phyloP scores from a whole-genome alignment of 2,329 filamentous ascomycete genomes.

The Fonsecaea nubica region DNA sequence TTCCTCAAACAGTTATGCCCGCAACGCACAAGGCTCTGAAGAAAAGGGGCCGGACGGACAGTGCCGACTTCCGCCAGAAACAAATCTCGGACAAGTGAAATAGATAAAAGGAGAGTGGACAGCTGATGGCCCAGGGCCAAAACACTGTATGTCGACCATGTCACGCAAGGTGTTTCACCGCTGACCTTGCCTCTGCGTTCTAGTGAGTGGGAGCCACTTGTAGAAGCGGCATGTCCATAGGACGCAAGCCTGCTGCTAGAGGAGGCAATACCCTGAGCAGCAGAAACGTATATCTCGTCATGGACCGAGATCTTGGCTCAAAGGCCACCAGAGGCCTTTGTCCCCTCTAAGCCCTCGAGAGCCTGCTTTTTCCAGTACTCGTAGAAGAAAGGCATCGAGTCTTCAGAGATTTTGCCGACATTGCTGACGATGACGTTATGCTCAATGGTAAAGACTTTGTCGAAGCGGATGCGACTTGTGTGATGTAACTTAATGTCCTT shows the following conservation, averaged over 20 bases:
- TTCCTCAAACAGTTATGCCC: constrained; percentile 15
- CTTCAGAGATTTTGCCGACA: constrained; percentile 45
- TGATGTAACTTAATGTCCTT: constrained; percentile 41
- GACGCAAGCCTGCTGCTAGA: constrained; percentile 1
- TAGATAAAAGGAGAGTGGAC: neutral
- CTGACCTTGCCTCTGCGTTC: neutral
- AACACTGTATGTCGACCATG: neutral
- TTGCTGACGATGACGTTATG: constrained; percentile 53
- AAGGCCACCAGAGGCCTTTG: neutral
- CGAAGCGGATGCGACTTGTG: constrained; percentile 51
- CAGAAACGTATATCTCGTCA: neutral
- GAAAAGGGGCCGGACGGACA: neutral
- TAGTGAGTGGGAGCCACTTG: neutral
- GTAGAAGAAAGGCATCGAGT: constrained; percentile 41
- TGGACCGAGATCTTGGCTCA: neutral
- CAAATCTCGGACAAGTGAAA: neutral
- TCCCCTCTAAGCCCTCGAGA: neutral
- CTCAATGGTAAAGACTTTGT: constrained; percentile 51
- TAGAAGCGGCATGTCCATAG: neutral
- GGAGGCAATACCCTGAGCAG: neutral
- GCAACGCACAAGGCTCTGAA: neutral
- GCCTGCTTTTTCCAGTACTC: constrained; percentile 31
- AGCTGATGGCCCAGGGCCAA: neutral
- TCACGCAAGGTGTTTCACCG: neutral
- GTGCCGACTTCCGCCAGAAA: neutral